Evolutionary conservation across 352 stramenopile genomes (phyloP).

Genomic region (Globisporangium radiosum): DNA sequence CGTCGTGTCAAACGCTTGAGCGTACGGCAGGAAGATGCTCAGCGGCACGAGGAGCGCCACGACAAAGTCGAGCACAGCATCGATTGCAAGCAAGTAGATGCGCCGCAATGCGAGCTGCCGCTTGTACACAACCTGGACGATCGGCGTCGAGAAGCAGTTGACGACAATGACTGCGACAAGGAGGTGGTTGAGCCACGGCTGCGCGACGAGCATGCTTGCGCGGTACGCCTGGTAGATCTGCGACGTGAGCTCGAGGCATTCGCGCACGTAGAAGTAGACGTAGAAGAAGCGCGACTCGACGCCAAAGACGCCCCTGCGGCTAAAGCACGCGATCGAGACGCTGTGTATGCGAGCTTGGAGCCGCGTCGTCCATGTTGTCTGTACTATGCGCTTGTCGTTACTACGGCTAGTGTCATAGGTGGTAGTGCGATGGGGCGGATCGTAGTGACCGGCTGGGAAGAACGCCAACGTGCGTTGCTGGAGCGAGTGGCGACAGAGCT

Average conservation of each 20-base stretch:
- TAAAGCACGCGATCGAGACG: conserved; percentile 7
- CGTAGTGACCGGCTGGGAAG: conserved; percentile 3
- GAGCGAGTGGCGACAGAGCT: conserved; percentile 16
- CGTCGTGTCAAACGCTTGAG: conserved; percentile 4
- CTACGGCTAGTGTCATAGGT: no score
- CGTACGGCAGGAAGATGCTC: conserved; percentile 14
- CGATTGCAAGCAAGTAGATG: conserved; percentile 4
- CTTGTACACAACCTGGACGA: conserved; percentile 11
- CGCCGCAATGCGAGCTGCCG: conserved; percentile 2
- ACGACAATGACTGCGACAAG: conserved; percentile 34
- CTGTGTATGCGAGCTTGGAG: conserved; percentile 2
- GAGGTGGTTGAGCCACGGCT: conserved; percentile 41
- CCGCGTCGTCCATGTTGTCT: background rate
- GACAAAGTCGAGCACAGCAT: conserved; percentile 11
- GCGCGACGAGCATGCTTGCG: conserved; percentile 32
- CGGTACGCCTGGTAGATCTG: conserved; percentile 40
- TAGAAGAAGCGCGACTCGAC: conserved; percentile 27
- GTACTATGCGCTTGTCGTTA: background rate
- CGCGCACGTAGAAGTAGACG: conserved; percentile 25
- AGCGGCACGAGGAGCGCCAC: conserved; percentile 11
- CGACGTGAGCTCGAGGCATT: conserved; percentile 34
- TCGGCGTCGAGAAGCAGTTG: conserved; percentile 15
- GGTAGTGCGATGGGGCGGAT: background rate
- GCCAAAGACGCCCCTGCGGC: conserved; percentile 21
- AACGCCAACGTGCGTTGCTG: conserved; percentile 16